phyloP scores from a whole-genome alignment of 306 rosid genomes.

The Bauhinia variegata region DNA sequence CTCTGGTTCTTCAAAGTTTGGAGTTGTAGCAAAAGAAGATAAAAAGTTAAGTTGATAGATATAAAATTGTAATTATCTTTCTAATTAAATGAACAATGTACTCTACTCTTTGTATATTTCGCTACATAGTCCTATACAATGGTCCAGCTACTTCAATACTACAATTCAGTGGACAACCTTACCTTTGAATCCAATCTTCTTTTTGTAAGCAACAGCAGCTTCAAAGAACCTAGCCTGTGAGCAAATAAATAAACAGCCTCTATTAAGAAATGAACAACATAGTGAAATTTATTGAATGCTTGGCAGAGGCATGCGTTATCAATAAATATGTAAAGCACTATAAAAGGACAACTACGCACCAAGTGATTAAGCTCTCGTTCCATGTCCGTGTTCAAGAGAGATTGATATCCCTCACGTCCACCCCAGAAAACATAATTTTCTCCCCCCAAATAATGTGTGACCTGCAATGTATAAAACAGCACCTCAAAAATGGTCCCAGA shows the following conservation, averaged over 20 bases:
- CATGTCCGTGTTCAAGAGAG: slow-evolving; percentile 96
- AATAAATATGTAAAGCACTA: neutral
- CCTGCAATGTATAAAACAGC: slow-evolving; percentile 55
- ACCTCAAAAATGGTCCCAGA: slow-evolving; percentile 19
- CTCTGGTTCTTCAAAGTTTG: slow-evolving; percentile 1
- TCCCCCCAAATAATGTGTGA: slow-evolving; percentile 88
- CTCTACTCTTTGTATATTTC: slow-evolving; percentile 1
- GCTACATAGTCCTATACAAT: slow-evolving; percentile 14
- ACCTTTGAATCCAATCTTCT: slow-evolving; percentile 97
- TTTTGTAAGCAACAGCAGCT: slow-evolving; percentile 84
- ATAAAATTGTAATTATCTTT: neutral
- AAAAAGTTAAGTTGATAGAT: neutral
- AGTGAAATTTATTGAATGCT: slow-evolving; percentile 10
- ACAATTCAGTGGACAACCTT: slow-evolving; percentile 11
- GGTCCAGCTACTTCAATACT: slow-evolving; percentile 7
- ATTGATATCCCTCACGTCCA: slow-evolving; percentile 96
- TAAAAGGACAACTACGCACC: slow-evolving; percentile 47
- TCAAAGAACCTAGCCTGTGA: slow-evolving; percentile 85
- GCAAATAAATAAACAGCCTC: slow-evolving; percentile 29
- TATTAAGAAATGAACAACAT: slow-evolving; percentile 4
- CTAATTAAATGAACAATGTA: neutral
- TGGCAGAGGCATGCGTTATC: slow-evolving; percentile 6
- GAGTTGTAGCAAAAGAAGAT: neutral
- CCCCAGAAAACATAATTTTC: slow-evolving; percentile 99
- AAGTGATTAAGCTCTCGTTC: slow-evolving; percentile 90